These are phyloP conservation scores for Mortierella sp. DNA, from an alignment of 371 early-diverging fungal genomes.

Conservation along the genomic window DNA sequence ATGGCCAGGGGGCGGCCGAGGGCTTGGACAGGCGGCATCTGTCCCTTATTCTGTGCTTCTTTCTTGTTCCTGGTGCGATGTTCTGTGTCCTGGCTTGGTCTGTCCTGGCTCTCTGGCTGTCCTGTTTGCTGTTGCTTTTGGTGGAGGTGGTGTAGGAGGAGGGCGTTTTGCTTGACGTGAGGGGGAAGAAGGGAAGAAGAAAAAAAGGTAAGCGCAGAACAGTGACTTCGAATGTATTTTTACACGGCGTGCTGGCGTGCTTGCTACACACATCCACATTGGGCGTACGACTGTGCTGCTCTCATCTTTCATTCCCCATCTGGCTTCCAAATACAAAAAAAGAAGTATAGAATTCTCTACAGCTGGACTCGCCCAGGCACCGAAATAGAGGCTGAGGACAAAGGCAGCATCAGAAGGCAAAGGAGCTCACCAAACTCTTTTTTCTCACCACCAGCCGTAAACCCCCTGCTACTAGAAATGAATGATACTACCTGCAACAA, in stretches of 20 bases:
- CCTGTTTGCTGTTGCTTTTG: neutral
- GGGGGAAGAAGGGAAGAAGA: neutral
- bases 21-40: conserved; percentile 32
- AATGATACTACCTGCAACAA: too few species aligned
- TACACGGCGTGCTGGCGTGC: neutral
- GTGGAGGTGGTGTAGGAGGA: neutral
- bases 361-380: too few species aligned
- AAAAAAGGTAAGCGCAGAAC: neutral
- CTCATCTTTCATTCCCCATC: neutral
- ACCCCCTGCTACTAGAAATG: too few species aligned
- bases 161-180: neutral
- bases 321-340: too few species aligned
- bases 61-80: neutral
- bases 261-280: neutral
- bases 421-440: too few species aligned
- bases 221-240: neutral
- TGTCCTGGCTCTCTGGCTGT: neutral
- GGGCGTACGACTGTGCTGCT: neutral
- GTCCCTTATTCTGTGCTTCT: neutral
- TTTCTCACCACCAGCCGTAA: too few species aligned
- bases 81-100: neutral
- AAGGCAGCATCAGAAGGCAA: too few species aligned
- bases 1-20: conserved; percentile 35
- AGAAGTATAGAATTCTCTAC: too few species aligned
- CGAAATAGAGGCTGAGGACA: too few species aligned